phyloP scores from a whole-genome alignment of 2,329 filamentous ascomycete species.

The Pestalotiopsis fici region DNA sequence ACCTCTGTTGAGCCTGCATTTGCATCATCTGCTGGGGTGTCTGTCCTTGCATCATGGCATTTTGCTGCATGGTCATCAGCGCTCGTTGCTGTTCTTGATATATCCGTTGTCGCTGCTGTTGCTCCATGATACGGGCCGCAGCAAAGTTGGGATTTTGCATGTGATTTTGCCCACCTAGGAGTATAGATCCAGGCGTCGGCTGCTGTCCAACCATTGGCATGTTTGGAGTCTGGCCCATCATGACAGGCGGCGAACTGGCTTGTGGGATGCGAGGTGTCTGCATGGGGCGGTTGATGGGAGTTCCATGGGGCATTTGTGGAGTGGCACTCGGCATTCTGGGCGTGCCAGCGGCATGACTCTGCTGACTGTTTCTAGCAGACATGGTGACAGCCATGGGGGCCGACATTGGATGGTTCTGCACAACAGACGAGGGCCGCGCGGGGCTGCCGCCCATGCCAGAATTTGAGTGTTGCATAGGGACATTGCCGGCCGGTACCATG shows the following conservation, averaged over 20 bases:
- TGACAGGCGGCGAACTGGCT: conserved; percentile 60
- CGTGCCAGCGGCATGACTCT: conserved; percentile 65
- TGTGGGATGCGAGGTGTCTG: conserved; percentile 65
- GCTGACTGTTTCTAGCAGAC: conserved; percentile 66
- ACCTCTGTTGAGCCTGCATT: conserved; percentile 44
- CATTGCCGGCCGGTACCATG: conserved; percentile 52
- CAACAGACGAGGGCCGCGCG: conserved; percentile 65
- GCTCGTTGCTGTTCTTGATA: conserved; percentile 27
- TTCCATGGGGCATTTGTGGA: conserved; percentile 61
- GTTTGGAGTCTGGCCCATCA: conserved; percentile 59
- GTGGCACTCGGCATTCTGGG: conserved; percentile 63
- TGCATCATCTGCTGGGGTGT: conserved; percentile 38
- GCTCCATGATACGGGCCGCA: conserved; percentile 36
- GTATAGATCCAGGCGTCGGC: conserved; percentile 15
- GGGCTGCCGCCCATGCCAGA: conserved; percentile 72
- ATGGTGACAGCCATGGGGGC: conserved; percentile 63
- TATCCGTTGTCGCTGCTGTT: conserved; percentile 35
- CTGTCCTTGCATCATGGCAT: conserved; percentile 29
- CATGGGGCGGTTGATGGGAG: conserved; percentile 55
- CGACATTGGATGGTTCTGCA: conserved; percentile 60
- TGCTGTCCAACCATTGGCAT: conserved; percentile 34
- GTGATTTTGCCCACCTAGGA: conserved; percentile 29
- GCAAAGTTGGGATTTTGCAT: conserved; percentile 29
- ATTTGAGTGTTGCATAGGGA: conserved; percentile 65
- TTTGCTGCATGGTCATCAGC: conserved; percentile 27